phyloP scores from a whole-genome alignment of 805 yeast species.

The Sporopachydermia quercuum region DNA sequence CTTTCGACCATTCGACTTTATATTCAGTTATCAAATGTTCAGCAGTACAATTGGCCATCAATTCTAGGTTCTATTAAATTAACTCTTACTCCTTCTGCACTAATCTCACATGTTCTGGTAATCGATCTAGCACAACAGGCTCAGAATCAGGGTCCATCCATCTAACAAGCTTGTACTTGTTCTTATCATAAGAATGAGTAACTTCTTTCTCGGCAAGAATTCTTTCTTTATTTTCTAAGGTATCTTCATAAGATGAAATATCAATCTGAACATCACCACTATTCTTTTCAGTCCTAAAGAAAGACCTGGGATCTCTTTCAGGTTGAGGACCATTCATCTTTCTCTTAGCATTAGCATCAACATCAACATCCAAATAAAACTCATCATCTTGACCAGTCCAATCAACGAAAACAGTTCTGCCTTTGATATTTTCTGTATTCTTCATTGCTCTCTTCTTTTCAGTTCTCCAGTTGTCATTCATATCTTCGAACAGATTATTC shows the following conservation, averaged over 20 bases:
- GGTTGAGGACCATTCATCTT: constrained; percentile 4
- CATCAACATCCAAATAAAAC: constrained; percentile 12
- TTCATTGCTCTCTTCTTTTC: constrained; percentile 62
- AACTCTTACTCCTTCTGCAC: too few species aligned
- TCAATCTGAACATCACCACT: constrained; percentile 12
- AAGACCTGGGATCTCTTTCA: constrained; percentile 9
- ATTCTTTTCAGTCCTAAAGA: constrained; percentile 10
- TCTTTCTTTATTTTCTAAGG: constrained; percentile 10
- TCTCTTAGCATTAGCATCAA: constrained; percentile 8
- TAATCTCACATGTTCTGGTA: too few species aligned
- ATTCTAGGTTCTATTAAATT: too few species aligned
- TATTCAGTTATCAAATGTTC: too few species aligned
- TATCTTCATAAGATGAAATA: constrained; percentile 10
- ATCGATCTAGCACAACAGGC: background rate
- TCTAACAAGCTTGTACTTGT: constrained; percentile 10
- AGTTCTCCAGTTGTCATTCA: constrained; percentile 52
- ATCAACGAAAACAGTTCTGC: constrained; percentile 40
- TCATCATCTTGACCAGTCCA: constrained; percentile 48
- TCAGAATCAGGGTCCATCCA: background rate
- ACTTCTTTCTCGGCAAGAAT: constrained; percentile 11
- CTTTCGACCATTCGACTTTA: too few species aligned
- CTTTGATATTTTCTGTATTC: constrained; percentile 50
- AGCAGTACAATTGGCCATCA: too few species aligned
- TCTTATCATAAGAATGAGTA: constrained; percentile 10
- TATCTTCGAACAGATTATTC: constrained; percentile 67